Evolutionary conservation across 2,329 filamentous ascomycete genomes (phyloP).

Genomic region (Penicillium sp.): DNA sequence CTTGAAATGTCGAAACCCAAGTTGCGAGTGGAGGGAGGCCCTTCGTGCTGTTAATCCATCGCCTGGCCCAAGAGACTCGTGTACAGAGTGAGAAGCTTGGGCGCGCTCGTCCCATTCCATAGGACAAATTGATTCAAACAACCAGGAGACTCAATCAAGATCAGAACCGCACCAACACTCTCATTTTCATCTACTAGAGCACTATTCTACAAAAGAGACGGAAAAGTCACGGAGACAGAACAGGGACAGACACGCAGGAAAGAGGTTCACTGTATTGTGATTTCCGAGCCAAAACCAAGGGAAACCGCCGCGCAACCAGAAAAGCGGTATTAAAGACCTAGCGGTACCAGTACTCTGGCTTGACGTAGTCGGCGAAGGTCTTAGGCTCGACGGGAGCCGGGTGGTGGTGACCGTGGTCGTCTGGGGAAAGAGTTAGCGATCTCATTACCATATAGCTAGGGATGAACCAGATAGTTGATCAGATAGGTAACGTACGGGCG

Average conservation of each 20-base stretch:
- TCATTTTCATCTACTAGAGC: conserved; percentile 30
- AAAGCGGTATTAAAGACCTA: conserved; percentile 31
- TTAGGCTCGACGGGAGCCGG: conserved; percentile 74
- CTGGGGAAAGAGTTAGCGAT: conserved; percentile 19
- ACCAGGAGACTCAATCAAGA: conserved; percentile 6
- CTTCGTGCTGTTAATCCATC: too few species aligned
- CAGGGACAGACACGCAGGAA: conserved; percentile 21
- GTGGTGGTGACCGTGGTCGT: conserved; percentile 40
- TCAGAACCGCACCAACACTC: conserved; percentile 20
- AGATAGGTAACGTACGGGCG: conserved; percentile 46
- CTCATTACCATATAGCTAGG: neutral
- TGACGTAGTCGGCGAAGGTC: conserved; percentile 94
- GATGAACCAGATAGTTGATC: too few species aligned
- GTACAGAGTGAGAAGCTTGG: too few species aligned
- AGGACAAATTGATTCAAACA: too few species aligned
- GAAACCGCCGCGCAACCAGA: conserved; percentile 6
- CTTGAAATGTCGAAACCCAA: too few species aligned
- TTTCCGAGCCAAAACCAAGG: conserved; percentile 6
- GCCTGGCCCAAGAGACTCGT: too few species aligned
- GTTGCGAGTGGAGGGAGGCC: too few species aligned
- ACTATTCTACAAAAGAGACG: conserved; percentile 30
- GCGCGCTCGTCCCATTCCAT: too few species aligned
- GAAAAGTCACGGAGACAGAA: conserved; percentile 20
- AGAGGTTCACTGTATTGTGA: conserved; percentile 22
- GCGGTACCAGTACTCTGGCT: conserved; percentile 84